Evolutionary conservation across 768 basidiomycete genomes (phyloP).

Genomic region (Phylloporus sp.): DNA sequence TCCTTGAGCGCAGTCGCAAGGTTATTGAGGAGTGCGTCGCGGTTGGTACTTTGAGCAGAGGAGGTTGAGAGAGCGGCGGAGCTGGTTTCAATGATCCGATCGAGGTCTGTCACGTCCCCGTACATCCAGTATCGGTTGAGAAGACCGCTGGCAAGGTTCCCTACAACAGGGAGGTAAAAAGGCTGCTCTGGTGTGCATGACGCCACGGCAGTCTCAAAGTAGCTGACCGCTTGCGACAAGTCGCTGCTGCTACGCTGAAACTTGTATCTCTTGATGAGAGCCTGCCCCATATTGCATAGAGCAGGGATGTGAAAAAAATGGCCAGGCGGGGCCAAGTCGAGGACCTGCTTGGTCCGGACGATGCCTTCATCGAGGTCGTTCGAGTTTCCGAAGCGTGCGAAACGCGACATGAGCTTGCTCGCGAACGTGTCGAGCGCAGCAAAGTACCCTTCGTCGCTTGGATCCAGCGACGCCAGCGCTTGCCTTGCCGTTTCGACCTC

Average conservation of each 20-base stretch:
- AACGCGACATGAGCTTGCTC: constrained; percentile 16
- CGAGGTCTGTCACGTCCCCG: constrained; percentile 20
- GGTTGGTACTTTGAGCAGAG: constrained; percentile 5
- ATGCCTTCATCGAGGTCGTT: constrained; percentile 27
- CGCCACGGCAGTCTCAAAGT: constrained; percentile 10
- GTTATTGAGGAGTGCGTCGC: constrained; percentile 23
- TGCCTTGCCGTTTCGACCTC: constrained; percentile 11
- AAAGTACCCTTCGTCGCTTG: constrained; percentile 8
- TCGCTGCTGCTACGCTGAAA: constrained; percentile 18
- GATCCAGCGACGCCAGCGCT: constrained; percentile 4
- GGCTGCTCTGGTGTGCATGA: constrained; percentile 9
- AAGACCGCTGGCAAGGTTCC: constrained; percentile 17
- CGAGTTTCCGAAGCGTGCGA: constrained; percentile 16
- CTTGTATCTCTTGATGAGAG: constrained; percentile 19
- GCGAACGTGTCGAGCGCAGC: constrained; percentile 8
- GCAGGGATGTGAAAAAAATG: constrained; percentile 13
- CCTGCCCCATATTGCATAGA: constrained; percentile 18
- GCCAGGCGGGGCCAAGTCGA: constrained; percentile 19
- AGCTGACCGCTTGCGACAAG: constrained; percentile 16
- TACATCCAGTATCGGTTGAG: constrained; percentile 14
- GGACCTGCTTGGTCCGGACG: constrained; percentile 7
- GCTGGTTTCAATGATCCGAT: constrained; percentile 12
- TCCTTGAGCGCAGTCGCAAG: constrained; percentile 12
- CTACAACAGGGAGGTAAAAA: constrained; percentile 13
- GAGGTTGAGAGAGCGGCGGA: constrained; percentile 6